Percentiles rank a stretch among this genome's conserved stretches.
Conservation (phyloP, 495 filamentous ascomycete species). For the Penicillium dipodomyicola region DNA sequence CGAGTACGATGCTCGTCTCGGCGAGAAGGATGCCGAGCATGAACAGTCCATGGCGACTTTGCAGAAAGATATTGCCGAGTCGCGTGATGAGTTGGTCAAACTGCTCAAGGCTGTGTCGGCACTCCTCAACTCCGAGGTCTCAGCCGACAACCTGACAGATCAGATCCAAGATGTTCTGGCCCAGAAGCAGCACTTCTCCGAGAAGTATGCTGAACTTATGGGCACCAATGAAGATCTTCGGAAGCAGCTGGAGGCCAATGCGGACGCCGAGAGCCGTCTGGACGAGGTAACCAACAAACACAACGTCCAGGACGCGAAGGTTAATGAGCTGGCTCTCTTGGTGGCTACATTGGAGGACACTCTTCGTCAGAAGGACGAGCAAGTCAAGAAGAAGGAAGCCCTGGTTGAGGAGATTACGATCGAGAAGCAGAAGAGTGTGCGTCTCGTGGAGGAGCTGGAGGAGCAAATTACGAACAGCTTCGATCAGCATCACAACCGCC, state of each 20-base stretch:
- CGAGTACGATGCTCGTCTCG: conserved; percentile 46
- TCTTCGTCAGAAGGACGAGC: conserved; percentile 64
- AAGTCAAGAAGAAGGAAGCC: conserved; percentile 67
- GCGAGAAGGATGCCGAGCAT: conserved; percentile 54
- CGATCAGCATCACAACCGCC: conserved; percentile 87
- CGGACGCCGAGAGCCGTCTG: conserved; percentile 40
- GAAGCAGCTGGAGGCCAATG: conserved; percentile 54
- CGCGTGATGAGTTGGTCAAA: conserved; percentile 65
- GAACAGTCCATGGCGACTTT: conserved; percentile 58
- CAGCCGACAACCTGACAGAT: conserved; percentile 40
- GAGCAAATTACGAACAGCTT: conserved; percentile 94
- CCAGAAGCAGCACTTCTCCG: conserved; percentile 46
- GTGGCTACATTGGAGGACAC: conserved; percentile 58
- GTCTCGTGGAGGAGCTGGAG: conserved; percentile 91
- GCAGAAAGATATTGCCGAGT: conserved; percentile 66
- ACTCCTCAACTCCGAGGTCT: conserved; percentile 52
- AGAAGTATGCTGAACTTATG: conserved; percentile 46
- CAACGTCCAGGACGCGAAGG: conserved; percentile 42
- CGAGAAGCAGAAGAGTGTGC: conserved; percentile 79
- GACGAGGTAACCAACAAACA: conserved; percentile 39
- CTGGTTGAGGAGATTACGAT: conserved; percentile 57
- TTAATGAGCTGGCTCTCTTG: conserved; percentile 52
- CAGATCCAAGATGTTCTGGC: conserved; percentile 49
- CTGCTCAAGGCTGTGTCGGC: conserved; percentile 51
- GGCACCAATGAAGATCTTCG: conserved; percentile 43